phyloP scores from a whole-genome alignment of 805 yeast species.

The Myxozyma neotropica region DNA sequence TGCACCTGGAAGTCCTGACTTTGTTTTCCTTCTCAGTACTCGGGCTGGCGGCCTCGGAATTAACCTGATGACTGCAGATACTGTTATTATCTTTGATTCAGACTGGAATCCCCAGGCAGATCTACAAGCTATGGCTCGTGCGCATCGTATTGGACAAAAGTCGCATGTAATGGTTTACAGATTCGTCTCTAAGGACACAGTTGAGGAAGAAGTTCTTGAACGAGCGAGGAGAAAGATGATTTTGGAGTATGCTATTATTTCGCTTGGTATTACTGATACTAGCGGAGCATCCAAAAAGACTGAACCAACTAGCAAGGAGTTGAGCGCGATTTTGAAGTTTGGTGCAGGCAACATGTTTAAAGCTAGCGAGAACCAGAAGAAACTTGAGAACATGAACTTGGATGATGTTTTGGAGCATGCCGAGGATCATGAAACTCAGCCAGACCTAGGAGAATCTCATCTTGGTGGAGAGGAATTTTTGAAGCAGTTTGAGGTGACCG shows the following conservation, averaged over 20 bases:
- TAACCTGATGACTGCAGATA: constrained; percentile 98
- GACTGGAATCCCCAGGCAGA: constrained; percentile 99
- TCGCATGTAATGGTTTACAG: constrained; percentile 97
- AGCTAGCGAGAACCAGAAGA: constrained; percentile 91
- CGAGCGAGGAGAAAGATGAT: constrained; percentile 98
- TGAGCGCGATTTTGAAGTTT: constrained; percentile 90
- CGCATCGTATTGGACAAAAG: constrained; percentile 99
- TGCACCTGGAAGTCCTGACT: constrained; percentile 89
- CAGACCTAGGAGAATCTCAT: constrained; percentile 96
- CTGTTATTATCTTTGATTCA: constrained; percentile 95
- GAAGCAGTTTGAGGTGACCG: constrained; percentile 97
- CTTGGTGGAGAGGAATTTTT: constrained; percentile 97
- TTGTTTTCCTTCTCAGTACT: constrained; percentile 85
- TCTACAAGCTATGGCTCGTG: constrained; percentile 99
- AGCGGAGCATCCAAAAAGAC: constrained; percentile 53
- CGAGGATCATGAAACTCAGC: constrained; percentile 94
- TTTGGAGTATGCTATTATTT: constrained; percentile 94
- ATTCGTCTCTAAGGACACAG: constrained; percentile 97
- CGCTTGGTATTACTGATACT: constrained; percentile 89
- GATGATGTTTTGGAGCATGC: constrained; percentile 97
- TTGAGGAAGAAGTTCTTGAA: constrained; percentile 95
- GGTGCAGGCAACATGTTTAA: constrained; percentile 99
- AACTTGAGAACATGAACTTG: constrained; percentile 88
- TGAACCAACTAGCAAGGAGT: constrained; percentile 83
- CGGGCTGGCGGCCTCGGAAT: constrained; percentile 99